Base-by-base conservation (phyloP, 2,329 filamentous ascomycete genomes). In the Dactylellina haptotyla region DNA sequence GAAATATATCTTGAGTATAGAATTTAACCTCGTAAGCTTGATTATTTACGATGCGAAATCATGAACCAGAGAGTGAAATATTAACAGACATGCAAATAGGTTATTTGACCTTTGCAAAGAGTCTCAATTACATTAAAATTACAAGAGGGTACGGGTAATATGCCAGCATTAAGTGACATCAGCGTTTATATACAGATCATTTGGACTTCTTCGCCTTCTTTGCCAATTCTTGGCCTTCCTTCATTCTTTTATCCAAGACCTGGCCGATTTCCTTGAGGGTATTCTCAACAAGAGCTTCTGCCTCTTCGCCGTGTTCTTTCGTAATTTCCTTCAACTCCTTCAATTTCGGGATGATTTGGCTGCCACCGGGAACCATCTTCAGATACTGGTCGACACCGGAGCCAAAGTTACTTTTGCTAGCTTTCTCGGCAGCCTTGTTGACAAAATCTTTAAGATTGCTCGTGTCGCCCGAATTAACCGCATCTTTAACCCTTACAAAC, bases 221-320 rank as follows among this genome's bases (percentile, higher is more conserved):
- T 2, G 82, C 81, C 76, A 90, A 83, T 75, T 90, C 85, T 78
- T 89, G 83, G 0, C 86, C 84, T 80, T 86, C 83, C 51, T 84
- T 79, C 0, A 83, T 82, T 81, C 86, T 85, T 79, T 86, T 86
- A 80, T 88, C 86, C 43, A 91, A 82, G 28, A 91, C 84, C 80
- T 88, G 83, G 79, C 85, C 84, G 50, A 91, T 82, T 79, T 91
- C 89, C 46, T 89, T 84, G 53, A 90, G 83, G 0, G 89, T 89
- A 79, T 90, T 88, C 81, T 88, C 87, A 57, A 90, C 80, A 37
- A 92, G 82, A 80, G 87, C 85, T 83, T 92, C 86, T 1, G 89
- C 89, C 80, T 92, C 88, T 3, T 87, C 84, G 54, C 86, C 87
- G 79, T 90, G 87, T 82, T 90, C 87, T 77, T 89, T 83, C 0